Conservation (phyloP, 345 rosid genomes). For the Gossypium rotundifolium region DNA sequence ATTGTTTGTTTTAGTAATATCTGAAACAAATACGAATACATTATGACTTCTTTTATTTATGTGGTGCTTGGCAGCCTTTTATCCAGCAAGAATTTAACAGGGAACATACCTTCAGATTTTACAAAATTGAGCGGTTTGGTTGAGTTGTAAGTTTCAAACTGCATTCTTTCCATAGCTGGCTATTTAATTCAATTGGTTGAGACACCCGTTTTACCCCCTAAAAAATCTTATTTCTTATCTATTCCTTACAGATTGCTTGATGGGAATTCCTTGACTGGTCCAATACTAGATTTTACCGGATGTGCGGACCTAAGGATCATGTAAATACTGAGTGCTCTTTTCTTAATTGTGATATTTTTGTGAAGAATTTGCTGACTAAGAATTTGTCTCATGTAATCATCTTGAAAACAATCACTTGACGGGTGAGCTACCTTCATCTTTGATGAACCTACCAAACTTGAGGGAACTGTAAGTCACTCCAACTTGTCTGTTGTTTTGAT, state of each 20-base stretch:
- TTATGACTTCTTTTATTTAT: conserved; percentile 8
- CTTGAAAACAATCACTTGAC: conserved; percentile 85
- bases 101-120: conserved; percentile 64
- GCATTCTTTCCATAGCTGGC: conserved; percentile 6
- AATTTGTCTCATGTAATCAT: conserved; percentile 51
- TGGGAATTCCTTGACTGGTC: conserved; percentile 74
- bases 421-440: conserved; percentile 72
- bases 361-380: conserved; percentile 18
- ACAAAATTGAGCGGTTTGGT: conserved; percentile 66
- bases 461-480: conserved; percentile 79
- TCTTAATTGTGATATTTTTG: conserved; percentile 10
- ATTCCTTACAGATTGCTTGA: conserved; percentile 70
- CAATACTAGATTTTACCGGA: conserved; percentile 73
- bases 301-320: conserved; percentile 65
- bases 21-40: conserved; percentile 6
- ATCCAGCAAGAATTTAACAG: conserved; percentile 75
- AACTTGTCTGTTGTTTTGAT: conserved; percentile 15
- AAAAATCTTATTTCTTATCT: conserved; percentile 11
- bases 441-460: conserved; percentile 66
- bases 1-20: neutral
- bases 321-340: conserved; percentile 35
- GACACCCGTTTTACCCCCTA: neutral
- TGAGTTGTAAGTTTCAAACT: conserved; percentile 67
- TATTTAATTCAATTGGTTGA: neutral
- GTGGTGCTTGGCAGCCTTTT: conserved; percentile 44